These are phyloP conservation scores for Isoetes taiwanensis DNA, from an alignment of 75 land plant species.

Conservation along the genomic window DNA sequence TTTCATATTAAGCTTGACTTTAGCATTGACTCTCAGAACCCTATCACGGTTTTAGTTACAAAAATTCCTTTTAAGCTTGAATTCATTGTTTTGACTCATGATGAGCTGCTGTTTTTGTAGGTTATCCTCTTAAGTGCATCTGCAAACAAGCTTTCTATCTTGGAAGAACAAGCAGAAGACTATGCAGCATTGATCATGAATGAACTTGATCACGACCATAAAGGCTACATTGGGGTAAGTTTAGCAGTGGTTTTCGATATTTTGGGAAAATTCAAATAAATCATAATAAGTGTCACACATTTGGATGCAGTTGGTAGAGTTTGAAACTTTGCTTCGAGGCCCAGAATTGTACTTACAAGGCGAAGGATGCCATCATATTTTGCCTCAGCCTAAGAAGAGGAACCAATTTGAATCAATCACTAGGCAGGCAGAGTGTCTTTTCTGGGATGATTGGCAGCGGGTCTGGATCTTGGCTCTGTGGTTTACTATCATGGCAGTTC, in stretches of 20 bases:
- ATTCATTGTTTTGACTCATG: background rate
- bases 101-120: too few relatives aligned
- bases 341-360: background rate
- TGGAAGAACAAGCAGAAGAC: constrained; percentile 18
- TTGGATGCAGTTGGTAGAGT: background rate
- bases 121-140: constrained; percentile 21
- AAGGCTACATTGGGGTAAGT: constrained; percentile 21
- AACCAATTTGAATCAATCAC: background rate
- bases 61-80: background rate
- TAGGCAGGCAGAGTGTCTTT: background rate
- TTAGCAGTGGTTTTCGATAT: background rate
- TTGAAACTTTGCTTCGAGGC: background rate
- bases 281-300: background rate
- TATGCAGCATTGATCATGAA: constrained; percentile 23
- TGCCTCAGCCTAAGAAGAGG: background rate
- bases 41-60: background rate
- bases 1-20: too few relatives aligned
- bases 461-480: background rate
- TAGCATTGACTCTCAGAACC: background rate
- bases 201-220: constrained; percentile 15
- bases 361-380: background rate
- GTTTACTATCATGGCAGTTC: constrained; percentile 4
- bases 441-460: constrained; percentile 7
- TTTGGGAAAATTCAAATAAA: too few relatives aligned
- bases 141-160: constrained; percentile 19